Base-by-base conservation (phyloP, 1,139 yeast genomes). In the Arxiozyma slooffiae region DNA sequence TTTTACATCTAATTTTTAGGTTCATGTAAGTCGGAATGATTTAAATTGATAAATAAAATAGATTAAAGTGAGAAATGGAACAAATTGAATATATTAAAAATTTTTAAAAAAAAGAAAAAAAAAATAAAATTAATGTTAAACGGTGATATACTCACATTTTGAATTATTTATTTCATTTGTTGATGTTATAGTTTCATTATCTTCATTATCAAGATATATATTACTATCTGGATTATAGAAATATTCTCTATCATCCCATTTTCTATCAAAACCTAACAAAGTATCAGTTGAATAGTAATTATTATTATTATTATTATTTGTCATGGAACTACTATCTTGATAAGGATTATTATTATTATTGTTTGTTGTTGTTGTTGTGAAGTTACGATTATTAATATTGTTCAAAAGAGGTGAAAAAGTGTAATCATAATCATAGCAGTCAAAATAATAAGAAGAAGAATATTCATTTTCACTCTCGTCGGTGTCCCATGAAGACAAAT, bases 401-500 rank as follows among this genome's bases (percentile, higher is more conserved):
- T 40, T 40, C 7, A 21, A 40, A 40, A 16, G 14, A 1, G n/a
- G 30, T 21, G n/a, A 9, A 22, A 21, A 24, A 9, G 42, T 16
- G n/a, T 11, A 21, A 41, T 41, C 37, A 5, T 39, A 20, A 41
- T 41, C 44, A 22, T 22, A n/a, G 17, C 20, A 24, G 18, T 41
- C 21, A 38, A 38, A 38, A 8, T 30, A 30, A 30, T 30, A 30
- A 30, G 14, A 30, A 8, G 36, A 30, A 7, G n/a, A 17, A 17
- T 38, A 38, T 17, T 38, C 39, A 4, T 7, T 38, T 30, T 30
- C 36, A 30, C 36, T 30, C 11, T 30, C 36, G 14, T 30, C 36
- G 11, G 36, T 30, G 14, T 30, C 36, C 36, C 36, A 30, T 18
- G 92, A 92, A 63, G 98, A 92, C 70, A 92, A 40, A 40, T 22